Base-by-base conservation (phyloP, 2,329 filamentous ascomycete genomes). In the Zopfia rhizophila region DNA sequence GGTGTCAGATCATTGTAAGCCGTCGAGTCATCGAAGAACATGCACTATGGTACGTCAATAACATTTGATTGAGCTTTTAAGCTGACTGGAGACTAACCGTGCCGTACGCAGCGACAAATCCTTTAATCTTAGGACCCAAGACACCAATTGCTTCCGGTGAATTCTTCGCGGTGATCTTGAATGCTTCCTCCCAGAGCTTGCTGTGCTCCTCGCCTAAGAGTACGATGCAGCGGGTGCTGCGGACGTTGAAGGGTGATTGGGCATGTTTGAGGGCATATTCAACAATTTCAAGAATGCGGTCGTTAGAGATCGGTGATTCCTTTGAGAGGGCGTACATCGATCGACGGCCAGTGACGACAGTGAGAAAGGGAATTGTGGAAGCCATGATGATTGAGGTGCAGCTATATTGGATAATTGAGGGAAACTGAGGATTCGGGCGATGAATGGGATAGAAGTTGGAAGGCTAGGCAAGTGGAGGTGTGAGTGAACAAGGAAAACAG, bases 201-300 rank as follows among this genome's bases (percentile, higher is more conserved):
- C 41, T 43, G 37, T 66, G 63, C 11, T 62, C 53, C 4, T 48
- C 48, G 21, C 56, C 56, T 19, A 65, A 60, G n/a, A 66, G 49
- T 13, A 67, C 48, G n/a, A 67, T 54, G 27, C 45, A 52, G 29
- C 63, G 60, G 21, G 53, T 41, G 50, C 58, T 64, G 25, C 62
- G 63, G n/a, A 61, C 56, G 38, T 67, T 65, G 58, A 66, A 67
- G 4, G 64, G 52, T 2, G 60, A 64, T 13, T 61, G 64, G 5
- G 57, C 52, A 33, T 66, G 53, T 14, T 58, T 56, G 19, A 67
- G 45, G 0, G 60, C 56, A 11, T 64, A 48, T 18, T 58, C 47
- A 8, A 66, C 51, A 17, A 67, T 53, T 21, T 62, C 54, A 14
- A 56, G 28, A 30, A 67, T 67, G 27, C 58, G 58, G 7, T 44